Conservation (phyloP, 192 early-diverging fungal genomes). For the Haplosporangium gracile region DNA sequence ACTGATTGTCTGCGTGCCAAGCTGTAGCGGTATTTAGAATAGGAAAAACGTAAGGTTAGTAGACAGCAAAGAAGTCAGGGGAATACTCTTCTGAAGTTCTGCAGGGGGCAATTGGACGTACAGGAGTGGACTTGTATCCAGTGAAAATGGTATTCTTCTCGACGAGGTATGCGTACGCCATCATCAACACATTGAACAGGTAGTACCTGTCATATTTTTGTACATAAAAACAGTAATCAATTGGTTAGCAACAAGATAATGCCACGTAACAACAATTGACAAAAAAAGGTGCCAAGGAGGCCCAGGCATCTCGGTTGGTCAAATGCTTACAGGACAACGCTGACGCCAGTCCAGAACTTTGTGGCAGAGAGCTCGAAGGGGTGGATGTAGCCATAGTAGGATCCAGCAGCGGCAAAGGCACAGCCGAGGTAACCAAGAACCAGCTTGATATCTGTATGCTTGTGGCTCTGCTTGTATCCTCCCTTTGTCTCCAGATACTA, state of each 20-base stretch:
- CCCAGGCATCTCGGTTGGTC: neutral
- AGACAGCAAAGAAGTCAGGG: conserved; percentile 17
- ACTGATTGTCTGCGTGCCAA: conserved; percentile 65
- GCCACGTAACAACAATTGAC: neutral
- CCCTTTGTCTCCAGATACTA: conserved; percentile 62
- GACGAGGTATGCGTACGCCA: conserved; percentile 69
- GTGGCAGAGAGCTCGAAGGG: conserved; percentile 69
- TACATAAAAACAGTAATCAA: neutral
- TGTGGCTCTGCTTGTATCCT: conserved; percentile 79
- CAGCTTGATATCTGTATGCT: conserved; percentile 86
- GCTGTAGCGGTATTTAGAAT: conserved; percentile 10
- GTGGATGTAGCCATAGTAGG: conserved; percentile 76
- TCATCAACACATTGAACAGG: conserved; percentile 62
- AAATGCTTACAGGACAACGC: conserved; percentile 65
- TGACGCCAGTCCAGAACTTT: conserved; percentile 70
- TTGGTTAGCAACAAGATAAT: neutral
- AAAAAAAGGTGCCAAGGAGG: neutral
- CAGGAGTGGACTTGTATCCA: conserved; percentile 65
- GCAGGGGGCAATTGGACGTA: neutral
- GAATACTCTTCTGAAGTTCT: neutral
- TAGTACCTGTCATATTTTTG: conserved; percentile 46
- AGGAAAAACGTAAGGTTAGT: neutral
- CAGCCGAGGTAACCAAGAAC: conserved; percentile 83
- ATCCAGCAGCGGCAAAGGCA: conserved; percentile 78
- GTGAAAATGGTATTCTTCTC: conserved; percentile 79